These are phyloP conservation scores for Trichoderma brevicompactum DNA, from an alignment of 2,329 filamentous ascomycete species.

Conservation along the genomic window DNA sequence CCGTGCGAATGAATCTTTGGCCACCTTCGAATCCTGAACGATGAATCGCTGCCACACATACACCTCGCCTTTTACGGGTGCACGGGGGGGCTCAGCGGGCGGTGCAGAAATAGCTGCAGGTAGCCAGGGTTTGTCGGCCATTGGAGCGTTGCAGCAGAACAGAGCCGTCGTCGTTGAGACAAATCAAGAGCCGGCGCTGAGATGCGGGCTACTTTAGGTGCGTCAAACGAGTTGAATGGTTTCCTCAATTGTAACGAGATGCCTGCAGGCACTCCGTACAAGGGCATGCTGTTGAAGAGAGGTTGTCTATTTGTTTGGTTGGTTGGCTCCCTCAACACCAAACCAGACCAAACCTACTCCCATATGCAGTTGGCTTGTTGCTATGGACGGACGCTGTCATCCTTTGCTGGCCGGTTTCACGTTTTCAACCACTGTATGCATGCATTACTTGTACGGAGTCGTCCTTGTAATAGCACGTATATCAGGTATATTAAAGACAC, in stretches of 20 bases:
- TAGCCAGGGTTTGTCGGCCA: slow-evolving; percentile 8
- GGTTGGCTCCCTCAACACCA: background rate
- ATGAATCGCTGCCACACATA: background rate
- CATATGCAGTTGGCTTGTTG: background rate
- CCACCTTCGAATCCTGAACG: background rate
- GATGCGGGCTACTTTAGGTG: too few species aligned
- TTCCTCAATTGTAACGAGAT: too few species aligned
- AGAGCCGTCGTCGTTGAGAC: too few species aligned
- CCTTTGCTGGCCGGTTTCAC: background rate
- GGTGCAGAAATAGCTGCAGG: slow-evolving; percentile 19
- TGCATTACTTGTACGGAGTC: background rate
- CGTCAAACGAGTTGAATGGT: too few species aligned
- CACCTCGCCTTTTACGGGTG: background rate
- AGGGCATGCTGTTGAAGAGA: too few species aligned
- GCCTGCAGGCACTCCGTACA: too few species aligned
- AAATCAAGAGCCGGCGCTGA: too few species aligned
- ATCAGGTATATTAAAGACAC: background rate
- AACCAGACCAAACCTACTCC: background rate
- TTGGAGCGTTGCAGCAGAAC: background rate
- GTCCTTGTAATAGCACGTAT: background rate
- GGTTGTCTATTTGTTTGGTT: too few species aligned
- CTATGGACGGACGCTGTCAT: too few species aligned
- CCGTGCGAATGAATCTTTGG: background rate
- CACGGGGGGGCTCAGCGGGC: background rate
- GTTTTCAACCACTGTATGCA: background rate